Evolutionary conservation across 2,329 filamentous ascomycete genomes (phyloP).

Genomic region (Botrytis byssoidea): DNA sequence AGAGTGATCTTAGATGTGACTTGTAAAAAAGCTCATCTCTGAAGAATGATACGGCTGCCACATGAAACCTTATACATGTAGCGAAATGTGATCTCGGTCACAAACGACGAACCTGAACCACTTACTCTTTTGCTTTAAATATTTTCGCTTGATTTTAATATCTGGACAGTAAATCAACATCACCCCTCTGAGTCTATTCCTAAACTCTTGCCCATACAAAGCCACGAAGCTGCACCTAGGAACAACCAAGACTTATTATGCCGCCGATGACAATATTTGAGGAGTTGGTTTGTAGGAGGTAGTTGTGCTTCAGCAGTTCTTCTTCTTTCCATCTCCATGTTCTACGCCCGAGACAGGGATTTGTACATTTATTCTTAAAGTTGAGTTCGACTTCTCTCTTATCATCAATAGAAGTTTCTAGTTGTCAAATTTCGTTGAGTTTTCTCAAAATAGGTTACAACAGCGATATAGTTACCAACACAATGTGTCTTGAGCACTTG

Average conservation of each 20-base stretch:
- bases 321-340: not conserved
- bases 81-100: not conserved
- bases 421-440: not conserved
- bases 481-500: not conserved
- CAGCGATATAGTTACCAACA: fast-evolving
- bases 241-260: not conserved
- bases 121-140: not conserved
- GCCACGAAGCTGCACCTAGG: not conserved
- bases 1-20: too few species aligned
- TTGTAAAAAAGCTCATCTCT: not conserved
- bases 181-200: not conserved
- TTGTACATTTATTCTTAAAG: fast-evolving
- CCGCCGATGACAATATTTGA: not conserved
- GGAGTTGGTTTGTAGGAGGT: not conserved
- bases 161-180: not conserved
- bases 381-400: fast-evolving
- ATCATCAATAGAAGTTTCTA: not conserved
- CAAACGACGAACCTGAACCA: not conserved
- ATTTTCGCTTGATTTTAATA: not conserved
- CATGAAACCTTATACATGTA: not conserved
- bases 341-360: fast-evolving
- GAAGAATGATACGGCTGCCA: not conserved
- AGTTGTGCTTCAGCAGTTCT: not conserved
- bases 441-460: not conserved
- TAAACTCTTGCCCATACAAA: not conserved